Base-by-base conservation (phyloP, 1,139 yeast genomes). In the Yamadazyma trypodendri region DNA sequence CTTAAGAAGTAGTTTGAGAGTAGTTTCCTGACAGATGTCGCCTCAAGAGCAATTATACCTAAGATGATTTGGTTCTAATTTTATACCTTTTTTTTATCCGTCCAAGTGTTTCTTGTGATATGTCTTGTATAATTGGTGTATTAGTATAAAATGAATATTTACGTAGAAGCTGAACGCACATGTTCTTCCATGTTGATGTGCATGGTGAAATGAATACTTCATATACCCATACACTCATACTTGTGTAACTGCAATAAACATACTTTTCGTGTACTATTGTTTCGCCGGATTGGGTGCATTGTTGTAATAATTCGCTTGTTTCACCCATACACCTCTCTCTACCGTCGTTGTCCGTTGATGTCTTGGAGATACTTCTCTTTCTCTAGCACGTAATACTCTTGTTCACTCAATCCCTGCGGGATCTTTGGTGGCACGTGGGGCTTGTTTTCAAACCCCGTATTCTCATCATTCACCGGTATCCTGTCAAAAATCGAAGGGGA, bases 371-470 rank as follows among this genome's bases (percentile, higher is more conserved):
- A 71, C 41, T 58, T 64, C 31, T 71, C 73, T 46, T 56, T 63
- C 35, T 71, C 76, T 39, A 70, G 49, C 3, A 65, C 63, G 42
- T 67, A 75, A 47, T 72, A 76, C 49, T 76, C 81, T 49, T 55
- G 62, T 24, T 72, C 72, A 3, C 63, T 57, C 47, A 76, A 54
- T 0, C 81, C 81, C 27, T 61, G 50, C 0, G 81, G 81, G n/a
- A 75, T 67, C 51, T 75, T 75, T 2, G 80, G 79, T 2, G 81
- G 81, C 2, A 75, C 71, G 15, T 52, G 52, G 0, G 80, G 79
- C 35, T 72, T 66, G 31, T 53, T 53, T 31, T 55, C 60, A 30
- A 48, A 53, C 21, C 60, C 61, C 18, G 34, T 30, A 33, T 61
- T 60, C 32, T 58, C 65, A 35, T 57, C 58, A 32, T 54, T 52